Base-by-base conservation (phyloP, 108 stramenopile species). In the Cyclotella kingstonii region DNA sequence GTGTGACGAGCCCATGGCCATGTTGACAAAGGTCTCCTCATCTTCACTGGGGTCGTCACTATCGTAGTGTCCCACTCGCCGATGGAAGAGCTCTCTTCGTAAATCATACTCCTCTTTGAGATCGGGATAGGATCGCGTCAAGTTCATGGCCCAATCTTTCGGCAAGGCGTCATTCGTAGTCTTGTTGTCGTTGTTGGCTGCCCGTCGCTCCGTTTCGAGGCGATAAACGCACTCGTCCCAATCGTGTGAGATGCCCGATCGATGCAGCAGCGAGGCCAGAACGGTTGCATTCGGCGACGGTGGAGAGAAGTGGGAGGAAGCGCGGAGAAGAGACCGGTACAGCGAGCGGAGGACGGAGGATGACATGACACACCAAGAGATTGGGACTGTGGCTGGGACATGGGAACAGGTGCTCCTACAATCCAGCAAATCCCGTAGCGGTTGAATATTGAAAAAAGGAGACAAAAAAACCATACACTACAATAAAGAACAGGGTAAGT, bases 321-420 rank as follows among this genome's bases (percentile, higher is more conserved):
- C 44, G 18, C 82, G 68, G 14, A 92, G 79, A 26, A 92, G 71
- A 33, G 87, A 81, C 17, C 87, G 80, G 60, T 89, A 89, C 30
- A 92, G 63, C 7, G 73, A 64, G 14, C 55, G 68, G 15, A 75
- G 30, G 52, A 75, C 56, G 25, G 60, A 1, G 58, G 46, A 19
- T 26, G 44, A 0, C 42, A 42, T n/a, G 44, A 6, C 58, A 54
- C 43, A 34, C 45, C 12, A 4, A 29, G 19, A 11, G 19, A 7
- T 6, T 15, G 25, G 4, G 47, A 26, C 4, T 44, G 43, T 44
- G 43, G n/a, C 15, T 40, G 39, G 39, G n/a, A n/a, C n/a, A n/a
- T n/a, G n/a, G n/a, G n/a, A n/a, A n/a, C n/a, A n/a, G n/a, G n/a
- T n/a, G n/a, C n/a, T n/a, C n/a, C n/a, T n/a, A n/a, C n/a, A n/a